These are phyloP conservation scores for Globisporangium rhizosaccharum DNA, from an alignment of 352 stramenopile genomes.

Conservation along the genomic window DNA sequence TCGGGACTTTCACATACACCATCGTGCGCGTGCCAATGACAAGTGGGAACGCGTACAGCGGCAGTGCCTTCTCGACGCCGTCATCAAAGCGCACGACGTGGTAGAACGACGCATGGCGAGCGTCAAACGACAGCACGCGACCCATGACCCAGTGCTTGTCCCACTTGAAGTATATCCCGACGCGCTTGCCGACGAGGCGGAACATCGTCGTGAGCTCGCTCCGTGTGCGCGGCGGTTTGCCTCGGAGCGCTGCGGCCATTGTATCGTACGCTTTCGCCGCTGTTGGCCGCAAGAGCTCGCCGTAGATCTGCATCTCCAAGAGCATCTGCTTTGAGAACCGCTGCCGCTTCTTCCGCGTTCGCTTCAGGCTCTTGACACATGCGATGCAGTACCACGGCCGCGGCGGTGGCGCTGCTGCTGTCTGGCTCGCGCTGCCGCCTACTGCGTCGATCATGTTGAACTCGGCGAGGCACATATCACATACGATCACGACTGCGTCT, in stretches of 20 bases:
- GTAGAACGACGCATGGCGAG: slow-evolving; percentile 33
- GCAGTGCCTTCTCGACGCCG: slow-evolving; percentile 44
- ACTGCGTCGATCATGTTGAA: slow-evolving; percentile 68
- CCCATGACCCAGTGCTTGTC: slow-evolving; percentile 79
- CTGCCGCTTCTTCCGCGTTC: slow-evolving; percentile 71
- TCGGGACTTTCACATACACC: slow-evolving; percentile 64
- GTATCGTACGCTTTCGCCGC: slow-evolving; percentile 59
- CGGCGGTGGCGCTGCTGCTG: slow-evolving; percentile 25
- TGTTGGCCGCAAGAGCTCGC: slow-evolving; percentile 52
- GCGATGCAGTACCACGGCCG: slow-evolving; percentile 69
- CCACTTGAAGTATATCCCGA: slow-evolving; percentile 66
- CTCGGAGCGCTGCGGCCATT: slow-evolving; percentile 31
- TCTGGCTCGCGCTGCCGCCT: slow-evolving; percentile 1
- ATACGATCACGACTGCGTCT: slow-evolving; percentile 55
- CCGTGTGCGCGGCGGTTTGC: slow-evolving; percentile 38
- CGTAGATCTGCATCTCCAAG: slow-evolving; percentile 78
- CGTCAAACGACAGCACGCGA: slow-evolving; percentile 56
- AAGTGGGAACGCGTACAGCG: slow-evolving; percentile 65
- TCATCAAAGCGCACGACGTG: slow-evolving; percentile 75
- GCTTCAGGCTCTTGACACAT: slow-evolving; percentile 65
- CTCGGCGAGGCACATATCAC: slow-evolving; percentile 69
- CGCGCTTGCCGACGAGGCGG: slow-evolving; percentile 56
- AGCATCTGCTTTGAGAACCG: slow-evolving; percentile 84
- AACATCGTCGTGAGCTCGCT: slow-evolving; percentile 51
- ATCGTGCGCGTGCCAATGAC: slow-evolving; percentile 60